Base-by-base conservation (phyloP, 768 basidiomycete species). In the Lyophyllum decastes region DNA sequence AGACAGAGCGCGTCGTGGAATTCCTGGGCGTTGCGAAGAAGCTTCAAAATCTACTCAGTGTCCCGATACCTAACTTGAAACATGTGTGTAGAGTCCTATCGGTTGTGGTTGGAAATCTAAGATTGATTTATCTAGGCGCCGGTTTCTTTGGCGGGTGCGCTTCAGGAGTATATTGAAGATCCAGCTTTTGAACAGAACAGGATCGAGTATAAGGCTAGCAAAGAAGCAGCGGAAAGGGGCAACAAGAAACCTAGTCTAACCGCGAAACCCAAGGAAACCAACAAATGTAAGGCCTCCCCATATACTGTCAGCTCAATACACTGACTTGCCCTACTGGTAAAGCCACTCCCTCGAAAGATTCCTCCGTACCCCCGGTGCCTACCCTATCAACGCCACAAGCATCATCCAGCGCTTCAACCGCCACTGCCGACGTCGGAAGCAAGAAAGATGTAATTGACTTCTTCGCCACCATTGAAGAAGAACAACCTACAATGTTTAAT, bases 131-230 rank as follows among this genome's bases (percentile, higher is more conserved):
- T 19, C 4, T 21, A 95, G 94, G 95, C 97, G 0, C 97, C 97
- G 5, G 90, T 97, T 11, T 95, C 93, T 0, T 79, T 99, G n/a
- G 96, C 92, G 6, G 88, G 88, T 34, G 87, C 97, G 19, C 81
- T 99, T 27, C 91, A 98, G 69, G 96, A 98, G 67, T 99, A 98
- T 69, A 80, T 99, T 50, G 88, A 93, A 55, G 97, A 99, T 72
- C 92, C 95, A 22, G 94, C 94, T 67, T 99, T 99, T 64, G 97
- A 98, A 71, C 88, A 92, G 72, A 98, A 98, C 72, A 78, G 96
- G 60, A 76, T 89, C 9, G 97, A 98, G 67, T 98, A 99, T 76
- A 94, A 83, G 73, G 78, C 87, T 22, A 93, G 87, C 70, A 92
- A 92, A 72, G 82, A 79, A 5, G 78, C 83, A 2, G 81, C 82